Conservation (phyloP, 371 early-diverging fungal genomes). For the Paraphysoderma sedebokerense region DNA sequence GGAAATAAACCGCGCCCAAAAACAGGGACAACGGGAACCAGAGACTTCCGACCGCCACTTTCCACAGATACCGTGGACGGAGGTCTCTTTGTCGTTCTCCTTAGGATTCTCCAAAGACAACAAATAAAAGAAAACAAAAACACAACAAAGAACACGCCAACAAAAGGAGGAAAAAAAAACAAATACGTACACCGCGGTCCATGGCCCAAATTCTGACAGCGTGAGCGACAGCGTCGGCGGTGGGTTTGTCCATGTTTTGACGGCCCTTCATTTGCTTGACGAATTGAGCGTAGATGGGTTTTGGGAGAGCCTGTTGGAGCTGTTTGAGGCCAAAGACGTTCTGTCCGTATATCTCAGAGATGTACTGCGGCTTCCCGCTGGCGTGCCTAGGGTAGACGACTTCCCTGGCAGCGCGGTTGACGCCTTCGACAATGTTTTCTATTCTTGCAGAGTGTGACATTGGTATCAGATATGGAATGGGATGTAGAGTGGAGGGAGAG, state of each 20-base stretch:
- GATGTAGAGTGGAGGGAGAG: too few species aligned
- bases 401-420: too few species aligned
- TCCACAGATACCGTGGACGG: neutral
- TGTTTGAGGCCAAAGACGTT: conserved; percentile 79
- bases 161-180: neutral
- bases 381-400: too few species aligned
- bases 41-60: too few species aligned
- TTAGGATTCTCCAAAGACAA: conserved; percentile 3
- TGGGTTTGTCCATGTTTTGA: conserved; percentile 66
- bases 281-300: conserved; percentile 81
- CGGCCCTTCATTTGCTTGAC: conserved; percentile 75
- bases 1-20: neutral
- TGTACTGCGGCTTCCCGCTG: conserved; percentile 11
- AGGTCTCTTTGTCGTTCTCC: neutral
- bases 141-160: too few species aligned
- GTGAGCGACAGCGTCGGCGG: conserved; percentile 94
- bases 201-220: conserved; percentile 93
- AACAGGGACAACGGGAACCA: neutral
- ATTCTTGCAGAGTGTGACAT: too few species aligned
- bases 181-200: conserved; percentile 29
- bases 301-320: conserved; percentile 76
- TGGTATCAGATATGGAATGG: too few species aligned
- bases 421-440: too few species aligned
- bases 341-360: conserved; percentile 77
- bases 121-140: conserved; percentile 4